phyloP scores from a whole-genome alignment of 352 stramenopile species.

The Globisporangium mamillatum region DNA sequence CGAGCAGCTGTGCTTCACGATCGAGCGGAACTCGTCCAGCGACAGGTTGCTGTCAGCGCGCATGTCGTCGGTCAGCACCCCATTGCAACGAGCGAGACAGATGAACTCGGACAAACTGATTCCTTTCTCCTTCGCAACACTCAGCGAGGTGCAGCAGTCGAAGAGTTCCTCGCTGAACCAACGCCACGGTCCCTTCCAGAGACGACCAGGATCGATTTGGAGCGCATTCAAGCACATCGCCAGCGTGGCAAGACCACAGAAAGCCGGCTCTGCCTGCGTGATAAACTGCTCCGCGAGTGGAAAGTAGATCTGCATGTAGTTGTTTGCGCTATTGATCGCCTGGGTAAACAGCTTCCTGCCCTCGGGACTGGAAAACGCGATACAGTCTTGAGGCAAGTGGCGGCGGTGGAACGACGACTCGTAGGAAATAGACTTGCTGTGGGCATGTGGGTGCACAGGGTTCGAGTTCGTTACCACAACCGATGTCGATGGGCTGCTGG shows the following conservation, averaged over 20 bases:
- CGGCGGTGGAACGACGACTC: constrained; percentile 54
- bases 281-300: constrained; percentile 86
- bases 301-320: constrained; percentile 92
- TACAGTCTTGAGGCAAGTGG: constrained; percentile 43
- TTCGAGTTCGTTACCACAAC: constrained; percentile 10
- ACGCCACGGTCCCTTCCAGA: constrained; percentile 76
- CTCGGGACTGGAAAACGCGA: constrained; percentile 46
- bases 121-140: constrained; percentile 66
- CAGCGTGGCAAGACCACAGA: constrained; percentile 83
- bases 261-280: constrained; percentile 90
- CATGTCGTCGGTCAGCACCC: constrained; percentile 51
- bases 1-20: constrained; percentile 75
- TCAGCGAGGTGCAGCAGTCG: constrained; percentile 75
- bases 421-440: constrained; percentile 12
- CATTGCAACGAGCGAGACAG: constrained; percentile 61
- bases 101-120: constrained; percentile 75
- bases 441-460: not conserved
- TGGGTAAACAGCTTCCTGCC: constrained; percentile 67
- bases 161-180: constrained; percentile 85
- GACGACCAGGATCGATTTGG: constrained; percentile 64
- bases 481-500: not conserved
- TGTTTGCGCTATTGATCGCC: constrained; percentile 27
- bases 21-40: constrained; percentile 46
- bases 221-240: constrained; percentile 80
- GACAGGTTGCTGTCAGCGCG: constrained; percentile 47